These are phyloP conservation scores for Chlorella variabilis DNA, from an alignment of 163 green algal species.

Conservation along the genomic window DNA sequence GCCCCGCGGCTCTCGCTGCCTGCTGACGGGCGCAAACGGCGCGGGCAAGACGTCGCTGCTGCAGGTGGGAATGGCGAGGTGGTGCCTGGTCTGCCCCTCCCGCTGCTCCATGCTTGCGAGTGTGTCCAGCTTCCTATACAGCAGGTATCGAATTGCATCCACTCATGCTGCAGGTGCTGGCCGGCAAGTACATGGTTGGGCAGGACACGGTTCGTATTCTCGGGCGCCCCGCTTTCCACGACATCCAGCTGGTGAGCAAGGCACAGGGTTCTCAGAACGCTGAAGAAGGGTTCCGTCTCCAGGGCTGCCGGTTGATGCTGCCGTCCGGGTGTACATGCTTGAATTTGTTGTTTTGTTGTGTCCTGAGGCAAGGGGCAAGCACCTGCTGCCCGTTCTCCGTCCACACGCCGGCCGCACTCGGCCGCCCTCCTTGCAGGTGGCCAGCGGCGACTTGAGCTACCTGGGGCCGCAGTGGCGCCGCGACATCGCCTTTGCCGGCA, in stretches of 20 bases:
- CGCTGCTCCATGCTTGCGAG: neutral
- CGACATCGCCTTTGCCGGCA: slow-evolving; percentile 92
- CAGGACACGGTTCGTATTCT: slow-evolving; percentile 81
- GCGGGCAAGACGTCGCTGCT: slow-evolving; percentile 97
- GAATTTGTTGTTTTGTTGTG: too few relatives aligned
- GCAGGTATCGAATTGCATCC: too few relatives aligned
- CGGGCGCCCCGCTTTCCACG: slow-evolving; percentile 93
- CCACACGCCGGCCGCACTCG: too few relatives aligned
- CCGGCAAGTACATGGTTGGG: slow-evolving; percentile 94
- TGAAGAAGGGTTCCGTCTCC: too few relatives aligned
- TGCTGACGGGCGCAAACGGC: slow-evolving; percentile 96
- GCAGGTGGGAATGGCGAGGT: slow-evolving; percentile 7
- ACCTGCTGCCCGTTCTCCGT: too few relatives aligned
- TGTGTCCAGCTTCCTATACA: too few relatives aligned
- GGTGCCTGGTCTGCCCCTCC: neutral
- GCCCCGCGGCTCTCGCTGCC: slow-evolving; percentile 79
- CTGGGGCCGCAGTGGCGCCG: slow-evolving; percentile 90
- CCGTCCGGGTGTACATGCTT: too few relatives aligned
- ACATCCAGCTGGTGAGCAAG: slow-evolving; percentile 78
- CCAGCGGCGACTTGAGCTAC: slow-evolving; percentile 88
- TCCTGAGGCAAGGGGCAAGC: too few relatives aligned
- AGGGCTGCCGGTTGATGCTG: too few relatives aligned
- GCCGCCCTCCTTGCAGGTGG: too few relatives aligned
- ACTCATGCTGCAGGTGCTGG: too few relatives aligned
- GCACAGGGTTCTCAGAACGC: too few relatives aligned